These are phyloP conservation scores for Grigorovia transvaalensis DNA, from an alignment of 805 yeast genomes.

Conservation along the genomic window DNA sequence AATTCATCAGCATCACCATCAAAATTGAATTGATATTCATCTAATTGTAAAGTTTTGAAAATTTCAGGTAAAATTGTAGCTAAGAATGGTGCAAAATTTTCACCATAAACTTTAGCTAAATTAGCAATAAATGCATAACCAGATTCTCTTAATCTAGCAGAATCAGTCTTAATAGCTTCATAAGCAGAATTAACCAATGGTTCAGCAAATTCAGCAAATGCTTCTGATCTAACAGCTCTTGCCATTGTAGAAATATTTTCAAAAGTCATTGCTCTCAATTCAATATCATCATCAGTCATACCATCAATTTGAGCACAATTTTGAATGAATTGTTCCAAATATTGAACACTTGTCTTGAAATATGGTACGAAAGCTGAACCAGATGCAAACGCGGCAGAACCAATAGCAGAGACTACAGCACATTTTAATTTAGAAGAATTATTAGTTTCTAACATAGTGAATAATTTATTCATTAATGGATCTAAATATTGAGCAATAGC, in stretches of 20 bases:
- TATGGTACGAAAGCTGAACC: constrained; percentile 82
- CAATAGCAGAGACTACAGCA: constrained; percentile 88
- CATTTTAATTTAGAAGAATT: constrained; percentile 60
- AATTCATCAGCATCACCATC: constrained; percentile 43
- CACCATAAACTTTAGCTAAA: constrained; percentile 90
- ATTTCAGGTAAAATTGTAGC: constrained; percentile 76
- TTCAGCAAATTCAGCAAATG: constrained; percentile 76
- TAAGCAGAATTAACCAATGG: constrained; percentile 86
- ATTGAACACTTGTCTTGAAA: constrained; percentile 70
- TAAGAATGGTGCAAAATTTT: constrained; percentile 79
- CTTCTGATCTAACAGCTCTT: constrained; percentile 87
- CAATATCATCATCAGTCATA: constrained; percentile 79
- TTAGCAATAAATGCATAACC: constrained; percentile 89
- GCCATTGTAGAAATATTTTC: constrained; percentile 94
- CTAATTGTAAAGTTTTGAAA: constrained; percentile 72
- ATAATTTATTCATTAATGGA: constrained; percentile 81
- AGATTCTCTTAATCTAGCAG: constrained; percentile 83
- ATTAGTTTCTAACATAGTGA: constrained; percentile 71
- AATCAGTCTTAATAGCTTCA: constrained; percentile 61
- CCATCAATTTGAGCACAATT: constrained; percentile 61
- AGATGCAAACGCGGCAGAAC: constrained; percentile 93
- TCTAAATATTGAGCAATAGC: constrained; percentile 73
- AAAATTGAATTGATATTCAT: constrained; percentile 62
- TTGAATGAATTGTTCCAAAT: constrained; percentile 71
- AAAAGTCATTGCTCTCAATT: constrained; percentile 81